A percentile compares a stretch with the other conserved stretches of the same genome.
Conservation (phyloP, 345 rosid genomes). For the Rhodamnia argentea region DNA sequence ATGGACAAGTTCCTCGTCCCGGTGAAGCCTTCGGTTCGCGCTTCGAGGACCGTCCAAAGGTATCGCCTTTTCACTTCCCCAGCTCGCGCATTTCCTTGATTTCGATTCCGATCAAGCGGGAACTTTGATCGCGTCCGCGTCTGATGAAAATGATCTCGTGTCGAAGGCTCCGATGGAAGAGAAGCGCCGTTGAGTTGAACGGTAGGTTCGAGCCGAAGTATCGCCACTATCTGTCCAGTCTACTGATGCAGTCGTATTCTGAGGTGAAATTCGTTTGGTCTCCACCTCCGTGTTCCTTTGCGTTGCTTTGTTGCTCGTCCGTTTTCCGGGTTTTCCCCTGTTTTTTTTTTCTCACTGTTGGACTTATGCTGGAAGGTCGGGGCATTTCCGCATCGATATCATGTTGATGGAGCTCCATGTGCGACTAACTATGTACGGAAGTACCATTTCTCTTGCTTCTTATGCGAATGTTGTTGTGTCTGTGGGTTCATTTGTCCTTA, state of each 20-base stretch:
- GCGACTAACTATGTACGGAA: slow-evolving; percentile 33
- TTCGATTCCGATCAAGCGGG: neutral
- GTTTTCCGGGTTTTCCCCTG: neutral
- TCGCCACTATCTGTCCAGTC: slow-evolving; percentile 37
- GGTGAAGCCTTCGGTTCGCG: neutral
- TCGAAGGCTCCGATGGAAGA: slow-evolving; percentile 38
- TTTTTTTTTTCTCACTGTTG: neutral
- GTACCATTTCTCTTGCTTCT: neutral
- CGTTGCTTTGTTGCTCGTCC: neutral
- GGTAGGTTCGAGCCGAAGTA: slow-evolving; percentile 44
- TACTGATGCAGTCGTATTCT: slow-evolving; percentile 57
- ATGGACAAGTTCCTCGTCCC: slow-evolving; percentile 10
- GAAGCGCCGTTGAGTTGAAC: slow-evolving; percentile 46
- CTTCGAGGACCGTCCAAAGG: neutral
- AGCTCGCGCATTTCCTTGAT: neutral
- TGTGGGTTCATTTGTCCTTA: neutral
- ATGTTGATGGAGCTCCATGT: slow-evolving; percentile 35
- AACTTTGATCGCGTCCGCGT: neutral
- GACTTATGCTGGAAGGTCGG: slow-evolving; percentile 28
- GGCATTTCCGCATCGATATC: slow-evolving; percentile 55
- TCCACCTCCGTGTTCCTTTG: neutral
- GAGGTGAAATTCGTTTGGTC: slow-evolving; percentile 25
- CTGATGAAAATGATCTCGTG: neutral
- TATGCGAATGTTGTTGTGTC: neutral
- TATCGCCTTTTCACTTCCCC: neutral